A percentile compares a stretch with the other conserved stretches of the same genome.
These are phyloP conservation scores for Chaetothyriales sp. DNA, from an alignment of 2,329 filamentous ascomycete species.

Conservation along the genomic window DNA sequence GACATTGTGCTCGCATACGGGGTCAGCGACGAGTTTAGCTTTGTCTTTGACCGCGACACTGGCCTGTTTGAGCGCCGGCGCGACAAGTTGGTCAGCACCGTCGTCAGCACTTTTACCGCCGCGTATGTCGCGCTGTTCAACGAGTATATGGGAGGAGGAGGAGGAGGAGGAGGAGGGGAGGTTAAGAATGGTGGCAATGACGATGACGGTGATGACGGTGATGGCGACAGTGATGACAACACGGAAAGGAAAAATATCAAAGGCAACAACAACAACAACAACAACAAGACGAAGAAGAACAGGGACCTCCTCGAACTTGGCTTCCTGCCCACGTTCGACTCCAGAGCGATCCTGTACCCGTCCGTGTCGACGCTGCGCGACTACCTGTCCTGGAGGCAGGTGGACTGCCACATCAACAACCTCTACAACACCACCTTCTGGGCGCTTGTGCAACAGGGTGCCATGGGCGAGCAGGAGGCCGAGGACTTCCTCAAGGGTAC, in stretches of 20 bases:
- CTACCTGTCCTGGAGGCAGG: constrained; percentile 95
- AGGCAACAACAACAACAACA: constrained; percentile 30
- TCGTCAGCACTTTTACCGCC: constrained; percentile 85
- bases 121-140: constrained; percentile 73
- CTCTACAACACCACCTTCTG: constrained; percentile 97
- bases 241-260: no score
- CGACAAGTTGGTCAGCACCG: constrained; percentile 79
- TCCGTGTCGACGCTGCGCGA: constrained; percentile 68
- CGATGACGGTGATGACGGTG: neutral
- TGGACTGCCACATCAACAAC: constrained; percentile 97
- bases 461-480: constrained; percentile 60
- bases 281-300: neutral
- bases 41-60: constrained; percentile 72
- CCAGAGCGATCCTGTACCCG: constrained; percentile 79
- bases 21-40: constrained; percentile 89
- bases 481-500: constrained; percentile 72
- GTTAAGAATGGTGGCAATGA: neutral
- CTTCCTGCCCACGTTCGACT: constrained; percentile 73
- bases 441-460: constrained; percentile 65
- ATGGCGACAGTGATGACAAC: no score
- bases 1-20: constrained; percentile 84
- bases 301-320: constrained; percentile 51
- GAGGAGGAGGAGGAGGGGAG: neutral
- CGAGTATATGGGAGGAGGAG: neutral
- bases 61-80: constrained; percentile 71